Evolutionary conservation across 176 grass and related monocot genomes (phyloP), one percentile per base, ranked within the genome.

Genomic region (Eremochloa ophiuroides): DNA sequence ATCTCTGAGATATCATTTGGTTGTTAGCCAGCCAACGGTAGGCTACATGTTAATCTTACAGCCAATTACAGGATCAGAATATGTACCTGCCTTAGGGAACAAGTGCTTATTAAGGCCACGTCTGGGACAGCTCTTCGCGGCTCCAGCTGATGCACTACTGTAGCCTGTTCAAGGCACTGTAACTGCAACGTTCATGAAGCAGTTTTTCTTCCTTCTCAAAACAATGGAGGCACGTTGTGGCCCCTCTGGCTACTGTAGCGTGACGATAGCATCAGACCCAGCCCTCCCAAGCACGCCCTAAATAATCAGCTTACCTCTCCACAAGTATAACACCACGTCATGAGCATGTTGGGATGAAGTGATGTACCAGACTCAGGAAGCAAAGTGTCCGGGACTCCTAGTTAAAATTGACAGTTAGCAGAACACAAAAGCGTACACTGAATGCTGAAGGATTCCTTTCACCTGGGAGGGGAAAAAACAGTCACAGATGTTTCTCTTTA

Each of bases 401-500:
- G 38, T 14, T 0, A 39, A 74, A 72, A 81, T 25, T 38, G 50
- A 29, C 69, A n/a, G 64, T 89, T 72, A 58, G 43, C 35, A 62
- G 10, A 85, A 18, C 33, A 56, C 12, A 25, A 34, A 69, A 16
- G 69, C 65, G 67, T 30, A 61, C 64, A 77, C 10, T 41, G 37
- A 37, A 15, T 71, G 28, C 15, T 69, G 9, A 67, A 66, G 41
- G 16, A 35, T 73, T 20, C 72, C 28, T 60, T 82, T 56, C 17
- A 47, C 43, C 56, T 40, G 26, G 51, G 48, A 4, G 4, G 20
- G 22, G 4, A 4, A 50, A 11, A 68, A 33, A 42, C 2, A 20
- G 64, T 89, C 85, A 96, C 66, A 33, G 60, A 1, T 13, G 46
- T 70, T 87, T 89, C 35, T 88, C 87, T 86, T 94, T 94, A 33